Evolutionary conservation across 257 asterid species (phyloP).

Genomic region (Scutellaria barbata): DNA sequence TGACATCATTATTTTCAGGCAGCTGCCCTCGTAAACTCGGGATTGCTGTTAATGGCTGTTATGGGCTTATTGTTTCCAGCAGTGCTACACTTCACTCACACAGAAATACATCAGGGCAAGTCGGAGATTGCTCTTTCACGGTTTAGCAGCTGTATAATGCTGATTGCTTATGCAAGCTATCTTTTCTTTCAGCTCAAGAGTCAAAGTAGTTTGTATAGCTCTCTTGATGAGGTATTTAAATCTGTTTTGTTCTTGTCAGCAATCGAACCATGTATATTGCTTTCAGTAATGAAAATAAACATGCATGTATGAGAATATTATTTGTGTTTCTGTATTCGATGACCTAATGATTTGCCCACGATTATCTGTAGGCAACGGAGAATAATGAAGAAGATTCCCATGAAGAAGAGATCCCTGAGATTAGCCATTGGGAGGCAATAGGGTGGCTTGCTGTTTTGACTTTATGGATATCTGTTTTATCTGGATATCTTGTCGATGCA

Average conservation of each 20-base stretch:
- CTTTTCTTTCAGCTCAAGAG: conserved; percentile 92
- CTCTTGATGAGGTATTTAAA: conserved; percentile 64
- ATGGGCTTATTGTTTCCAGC: conserved; percentile 96
- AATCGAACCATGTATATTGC: neutral
- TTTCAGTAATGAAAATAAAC: too few relatives aligned
- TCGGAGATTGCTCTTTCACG: conserved; percentile 94
- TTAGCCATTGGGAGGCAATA: conserved; percentile 84
- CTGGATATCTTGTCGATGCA: conserved; percentile 96
- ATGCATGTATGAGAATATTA: too few relatives aligned
- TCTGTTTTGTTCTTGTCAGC: too few relatives aligned
- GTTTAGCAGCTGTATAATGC: conserved; percentile 94
- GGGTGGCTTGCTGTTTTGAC: conserved; percentile 91
- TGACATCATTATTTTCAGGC: conserved; percentile 43
- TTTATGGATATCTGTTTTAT: conserved; percentile 84
- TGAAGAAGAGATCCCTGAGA: conserved; percentile 81
- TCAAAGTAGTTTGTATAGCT: conserved; percentile 58
- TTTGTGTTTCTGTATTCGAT: conserved; percentile 8
- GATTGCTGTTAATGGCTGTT: conserved; percentile 94
- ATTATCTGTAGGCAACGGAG: conserved; percentile 53
- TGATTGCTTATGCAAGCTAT: conserved; percentile 91
- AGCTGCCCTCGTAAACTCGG: conserved; percentile 85
- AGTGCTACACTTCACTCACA: conserved; percentile 89
- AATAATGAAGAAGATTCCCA: conserved; percentile 53
- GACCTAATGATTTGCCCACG: neutral
- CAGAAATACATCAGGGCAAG: conserved; percentile 83